Conservation (phyloP, 306 rosid species). For the Cotoneaster glaucophyllus region DNA sequence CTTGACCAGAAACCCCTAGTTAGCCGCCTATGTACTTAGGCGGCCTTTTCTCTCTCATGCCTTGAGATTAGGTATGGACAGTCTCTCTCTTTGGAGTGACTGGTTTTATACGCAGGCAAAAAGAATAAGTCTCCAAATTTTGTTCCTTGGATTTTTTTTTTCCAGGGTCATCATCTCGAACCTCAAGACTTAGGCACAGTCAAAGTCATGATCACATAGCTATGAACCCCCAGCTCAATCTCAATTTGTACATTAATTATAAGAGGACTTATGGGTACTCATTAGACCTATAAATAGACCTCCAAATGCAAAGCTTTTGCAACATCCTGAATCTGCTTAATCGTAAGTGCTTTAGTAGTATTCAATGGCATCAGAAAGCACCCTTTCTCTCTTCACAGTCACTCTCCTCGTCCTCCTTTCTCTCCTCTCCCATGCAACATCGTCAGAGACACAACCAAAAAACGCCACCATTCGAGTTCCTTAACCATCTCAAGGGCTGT, state of each 20-base stretch:
- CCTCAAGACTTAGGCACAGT: neutral
- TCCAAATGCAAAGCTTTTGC: neutral
- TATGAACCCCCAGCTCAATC: neutral
- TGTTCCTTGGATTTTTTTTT: no score
- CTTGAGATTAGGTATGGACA: no score
- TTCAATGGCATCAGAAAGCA: constrained; percentile 8
- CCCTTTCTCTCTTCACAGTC: neutral
- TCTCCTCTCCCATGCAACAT: neutral
- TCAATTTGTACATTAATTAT: neutral
- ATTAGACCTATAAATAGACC: neutral
- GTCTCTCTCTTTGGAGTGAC: no score
- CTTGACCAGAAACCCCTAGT: no score
- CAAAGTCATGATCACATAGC: neutral
- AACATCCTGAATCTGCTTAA: neutral
- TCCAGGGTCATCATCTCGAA: neutral
- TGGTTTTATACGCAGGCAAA: no score
- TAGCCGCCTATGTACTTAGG: no score
- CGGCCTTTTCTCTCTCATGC: no score
- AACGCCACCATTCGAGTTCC: constrained; percentile 20
- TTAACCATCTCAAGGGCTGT: constrained; percentile 25
- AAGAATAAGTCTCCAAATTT: no score
- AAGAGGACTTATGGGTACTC: no score
- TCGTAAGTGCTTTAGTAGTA: neutral
- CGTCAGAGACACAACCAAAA: neutral
- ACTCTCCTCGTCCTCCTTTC: neutral